Percentiles rank a stretch among this genome's conserved stretches.
Evolutionary conservation across 176 grass and related monocot species (phyloP).

Genomic region (Oryza brachyantha): DNA sequence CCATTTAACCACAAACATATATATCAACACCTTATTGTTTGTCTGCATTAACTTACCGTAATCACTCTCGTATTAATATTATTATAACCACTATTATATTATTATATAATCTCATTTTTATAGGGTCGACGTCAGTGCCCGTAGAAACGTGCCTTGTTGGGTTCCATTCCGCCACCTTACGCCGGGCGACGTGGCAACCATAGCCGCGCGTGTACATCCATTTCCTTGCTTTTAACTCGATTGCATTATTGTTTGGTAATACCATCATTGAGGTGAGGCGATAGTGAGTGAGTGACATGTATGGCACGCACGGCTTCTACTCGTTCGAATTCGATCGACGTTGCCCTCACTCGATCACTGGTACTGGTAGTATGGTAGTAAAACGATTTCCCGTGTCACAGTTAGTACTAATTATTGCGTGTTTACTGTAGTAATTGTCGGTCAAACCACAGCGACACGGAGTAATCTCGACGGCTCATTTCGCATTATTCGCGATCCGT

Average conservation of each 20-base stretch:
- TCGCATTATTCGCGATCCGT: neutral
- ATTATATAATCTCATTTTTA: too few species aligned
- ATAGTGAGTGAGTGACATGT: neutral
- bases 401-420: neutral
- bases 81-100: too few species aligned
- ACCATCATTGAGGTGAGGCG: neutral
- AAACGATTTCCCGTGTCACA: neutral
- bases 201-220: neutral
- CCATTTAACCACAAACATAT: too few species aligned
- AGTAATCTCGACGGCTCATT: neutral
- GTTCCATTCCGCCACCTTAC: neutral
- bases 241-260: slow-evolving; percentile 8
- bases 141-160: neutral
- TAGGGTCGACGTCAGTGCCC: too few species aligned
- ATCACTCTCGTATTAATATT: too few species aligned
- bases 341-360: neutral
- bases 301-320: neutral
- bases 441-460: neutral
- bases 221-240: neutral
- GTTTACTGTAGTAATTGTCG: slow-evolving; percentile 6
- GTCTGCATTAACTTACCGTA: too few species aligned
- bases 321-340: neutral
- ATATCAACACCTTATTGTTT: too few species aligned
- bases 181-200: slow-evolving; percentile 1
- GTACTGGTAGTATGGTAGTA: neutral